Evolutionary conservation across 1,139 yeast species (phyloP), one percentile per base, ranked within the genome.

Genomic region (Taphrina confusa): DNA sequence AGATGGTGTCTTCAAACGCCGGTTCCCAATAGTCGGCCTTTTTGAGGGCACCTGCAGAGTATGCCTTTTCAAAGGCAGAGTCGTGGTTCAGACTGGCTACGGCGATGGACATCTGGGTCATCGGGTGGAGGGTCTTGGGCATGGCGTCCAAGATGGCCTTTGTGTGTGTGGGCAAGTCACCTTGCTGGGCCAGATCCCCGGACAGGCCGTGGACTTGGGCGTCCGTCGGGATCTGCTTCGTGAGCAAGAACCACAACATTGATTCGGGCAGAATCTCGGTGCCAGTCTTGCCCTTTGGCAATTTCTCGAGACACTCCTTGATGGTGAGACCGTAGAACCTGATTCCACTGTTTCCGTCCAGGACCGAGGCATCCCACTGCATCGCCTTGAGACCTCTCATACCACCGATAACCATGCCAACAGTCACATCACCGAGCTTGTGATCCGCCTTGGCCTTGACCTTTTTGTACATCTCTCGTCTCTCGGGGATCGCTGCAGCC

Each of bases 41-140:
- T 18, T 51, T 51, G 33, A 39, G 51, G 8, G 49, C 90, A 74
- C 97, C 97, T 66, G 81, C 75, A 70, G 92, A 95, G 74, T 90
- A 90, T 65, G 95, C 94, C 78, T 84, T 83, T 67, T 96, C 95
- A 75, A 90, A 90, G 73, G 81, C 83, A 58, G 96, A 88, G 76
- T 87, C 94, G 66, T 89, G 83, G 80, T 89, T 95, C 74, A 90
- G 82, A 65, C 96, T 94, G 63, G 92, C 86, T 60, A 90, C 85
- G 60, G 96, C 96, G 74, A 90, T 88, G 67, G 95, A 85, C 75
- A 90, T 85, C 77, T 90, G 97, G 62, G 97, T 94, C 97, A 90
- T 90, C 76, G 97, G 97, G 77, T 90, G 97, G 76, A 90, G 82
- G 73, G 84, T 82, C 56, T 85, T 77, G 67, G 97, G 97, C 69